These are phyloP conservation scores for Gardenia jasminoides DNA, from an alignment of 257 asterid species.

Conservation along the genomic window DNA sequence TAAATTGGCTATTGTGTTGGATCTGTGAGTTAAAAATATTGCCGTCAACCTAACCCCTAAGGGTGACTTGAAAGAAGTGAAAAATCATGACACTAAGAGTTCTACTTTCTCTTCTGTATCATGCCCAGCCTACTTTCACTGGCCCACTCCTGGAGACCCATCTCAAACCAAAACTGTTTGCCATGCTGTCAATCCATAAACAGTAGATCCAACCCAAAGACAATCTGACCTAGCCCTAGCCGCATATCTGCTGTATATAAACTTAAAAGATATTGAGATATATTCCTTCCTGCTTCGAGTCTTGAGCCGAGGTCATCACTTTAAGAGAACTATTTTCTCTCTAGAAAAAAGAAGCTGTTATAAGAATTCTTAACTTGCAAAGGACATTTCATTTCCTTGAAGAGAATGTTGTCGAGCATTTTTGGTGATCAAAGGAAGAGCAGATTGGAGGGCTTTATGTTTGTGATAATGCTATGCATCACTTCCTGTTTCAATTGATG, in stretches of 20 bases:
- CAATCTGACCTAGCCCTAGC: no score
- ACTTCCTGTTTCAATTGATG: background rate
- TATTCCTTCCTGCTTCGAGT: background rate
- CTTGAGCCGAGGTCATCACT: background rate
- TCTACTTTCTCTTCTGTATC: no score
- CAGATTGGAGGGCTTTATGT: background rate
- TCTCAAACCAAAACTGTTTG: no score
- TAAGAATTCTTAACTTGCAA: background rate
- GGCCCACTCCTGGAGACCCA: no score
- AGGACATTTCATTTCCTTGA: slow-evolving; percentile 3
- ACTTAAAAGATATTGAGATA: background rate
- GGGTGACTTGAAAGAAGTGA: background rate
- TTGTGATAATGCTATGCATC: background rate
- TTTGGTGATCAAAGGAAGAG: background rate
- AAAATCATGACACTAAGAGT: no score
- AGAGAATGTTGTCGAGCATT: background rate
- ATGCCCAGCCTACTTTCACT: no score
- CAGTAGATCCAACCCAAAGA: no score
- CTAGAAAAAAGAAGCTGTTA: background rate
- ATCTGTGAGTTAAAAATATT: background rate
- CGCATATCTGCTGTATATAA: no score
- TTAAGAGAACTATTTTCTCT: background rate
- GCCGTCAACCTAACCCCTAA: background rate
- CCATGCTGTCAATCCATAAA: no score
- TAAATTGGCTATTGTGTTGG: background rate